A percentile compares a stretch with the other conserved stretches of the same genome.
These are phyloP conservation scores for Vanrija humicola DNA, from an alignment of 1,284 basidiomycete species.

Conservation along the genomic window DNA sequence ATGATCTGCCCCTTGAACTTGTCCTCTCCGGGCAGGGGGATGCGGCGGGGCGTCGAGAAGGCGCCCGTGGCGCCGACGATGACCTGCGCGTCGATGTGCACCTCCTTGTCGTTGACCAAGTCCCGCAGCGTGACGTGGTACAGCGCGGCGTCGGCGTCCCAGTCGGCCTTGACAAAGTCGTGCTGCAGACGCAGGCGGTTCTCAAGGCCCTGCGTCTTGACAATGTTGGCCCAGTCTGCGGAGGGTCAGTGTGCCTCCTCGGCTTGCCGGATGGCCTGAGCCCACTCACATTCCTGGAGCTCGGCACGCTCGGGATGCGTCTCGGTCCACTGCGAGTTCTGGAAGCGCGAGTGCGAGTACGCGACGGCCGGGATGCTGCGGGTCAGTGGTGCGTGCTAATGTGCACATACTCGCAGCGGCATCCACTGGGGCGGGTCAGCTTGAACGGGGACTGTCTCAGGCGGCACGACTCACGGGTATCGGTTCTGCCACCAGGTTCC, in stretches of 20 bases:
- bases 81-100: constrained; percentile 9
- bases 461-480: constrained; percentile 3
- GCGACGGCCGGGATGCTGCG: constrained; percentile 11
- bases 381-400: background rate
- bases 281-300: constrained; percentile 15
- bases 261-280: too few relatives aligned
- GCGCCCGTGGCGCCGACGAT: constrained; percentile 15
- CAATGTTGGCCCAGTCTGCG: constrained; percentile 17
- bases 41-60: constrained; percentile 13
- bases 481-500: constrained; percentile 18
- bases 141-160: constrained; percentile 7
- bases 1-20: constrained; percentile 23
- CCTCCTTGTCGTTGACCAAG: constrained; percentile 10
- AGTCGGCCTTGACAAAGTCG: constrained; percentile 14
- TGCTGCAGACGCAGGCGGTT: constrained; percentile 15
- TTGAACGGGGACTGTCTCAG: background rate
- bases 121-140: constrained; percentile 17
- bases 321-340: constrained; percentile 16
- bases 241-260: background rate
- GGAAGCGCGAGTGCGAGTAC: constrained; percentile 15
- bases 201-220: constrained; percentile 11
- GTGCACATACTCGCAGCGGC: constrained; percentile 7
- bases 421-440: constrained; percentile 3
- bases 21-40: constrained; percentile 16
- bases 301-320: constrained; percentile 14